Base-by-base conservation (phyloP, 345 rosid species). In the Rhodamnia argentea region DNA sequence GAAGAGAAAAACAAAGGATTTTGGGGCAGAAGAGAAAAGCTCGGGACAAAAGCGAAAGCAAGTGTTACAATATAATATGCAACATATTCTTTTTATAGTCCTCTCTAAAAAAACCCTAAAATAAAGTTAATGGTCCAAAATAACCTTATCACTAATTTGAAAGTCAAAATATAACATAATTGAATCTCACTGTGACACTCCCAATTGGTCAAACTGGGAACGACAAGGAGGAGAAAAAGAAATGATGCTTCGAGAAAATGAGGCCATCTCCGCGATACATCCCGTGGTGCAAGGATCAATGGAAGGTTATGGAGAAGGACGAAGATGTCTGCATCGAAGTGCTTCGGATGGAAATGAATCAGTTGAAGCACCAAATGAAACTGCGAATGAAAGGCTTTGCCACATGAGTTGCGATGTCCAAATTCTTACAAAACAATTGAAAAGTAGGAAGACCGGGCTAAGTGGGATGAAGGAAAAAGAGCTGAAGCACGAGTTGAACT, bases 381-480 rank as follows among this genome's bases (percentile, higher is more conserved):
- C 94, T 2, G 95, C 92, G 83, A 97, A 93, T 57, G 95, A 93
- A 94, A 96, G 93, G 91, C 99, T 98, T 27, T 94, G 94, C 59
- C 98, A 95, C 90, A 98, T 94, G 91, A 95, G 51, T 89, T 95
- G 95, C 83, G 92, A 91, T 83, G 90, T 88, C 7, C 94, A 93
- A 88, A 10, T 4, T 55, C 58, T 22, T 55, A 55, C 10, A 55
- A 95, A 92, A 86, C 96, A 95, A 84, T 92, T 90, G 22, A 93
- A 95, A 84, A 90, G 94, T 88, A 95, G 87, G 88, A 92, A 92
- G 18, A 74, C 87, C 93, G 93, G 87, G 98, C 93, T 89, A 95
- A 93, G 87, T 94, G 97, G 3, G 98, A 97, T 88, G 87, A 40
- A 12, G 99, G 98, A 93, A 10, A 96, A 93, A 57, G 98, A 94